Evolutionary conservation across 2,329 filamentous ascomycete species (phyloP).

Genomic region (Lecanosticta acicola): DNA sequence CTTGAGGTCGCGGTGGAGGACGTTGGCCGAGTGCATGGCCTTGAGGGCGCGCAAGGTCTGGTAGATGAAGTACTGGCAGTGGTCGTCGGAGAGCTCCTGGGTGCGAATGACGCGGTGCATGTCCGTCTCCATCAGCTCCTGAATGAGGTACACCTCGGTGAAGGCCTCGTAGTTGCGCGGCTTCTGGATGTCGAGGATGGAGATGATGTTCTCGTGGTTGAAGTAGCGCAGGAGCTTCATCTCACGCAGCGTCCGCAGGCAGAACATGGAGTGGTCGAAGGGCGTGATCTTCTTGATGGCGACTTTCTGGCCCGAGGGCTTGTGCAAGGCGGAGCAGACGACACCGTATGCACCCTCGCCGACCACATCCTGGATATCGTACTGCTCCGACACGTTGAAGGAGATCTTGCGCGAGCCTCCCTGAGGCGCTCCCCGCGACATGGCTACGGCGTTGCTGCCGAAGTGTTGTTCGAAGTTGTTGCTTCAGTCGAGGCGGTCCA

Average conservation of each 20-base stretch:
- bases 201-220: slow-evolving; percentile 99
- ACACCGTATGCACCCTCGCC: slow-evolving; percentile 98
- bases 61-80: slow-evolving; percentile 99
- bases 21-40: slow-evolving; percentile 98
- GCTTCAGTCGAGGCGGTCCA: not conserved
- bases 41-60: slow-evolving; percentile 96
- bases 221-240: slow-evolving; percentile 99
- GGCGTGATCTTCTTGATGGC: slow-evolving; percentile 99
- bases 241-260: slow-evolving; percentile 83
- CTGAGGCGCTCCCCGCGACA: slow-evolving; percentile 27
- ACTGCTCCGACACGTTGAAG: slow-evolving; percentile 99
- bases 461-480: not conserved
- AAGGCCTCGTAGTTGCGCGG: slow-evolving; percentile 93
- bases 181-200: slow-evolving; percentile 98
- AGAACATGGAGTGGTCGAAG: slow-evolving; percentile 66
- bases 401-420: slow-evolving; percentile 82
- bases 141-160: slow-evolving; percentile 96
- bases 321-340: slow-evolving; percentile 96
- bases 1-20: slow-evolving; percentile 94
- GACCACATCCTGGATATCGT: slow-evolving; percentile 98
- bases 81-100: slow-evolving; percentile 95
- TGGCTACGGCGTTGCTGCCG: slow-evolving; percentile 7
- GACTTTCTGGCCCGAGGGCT: slow-evolving; percentile 95
- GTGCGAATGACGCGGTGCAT: slow-evolving; percentile 99
- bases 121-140: slow-evolving; percentile 99